Evolutionary conservation across 2,329 filamentous ascomycete species (phyloP).

Genomic region (Fusarium chaquense): DNA sequence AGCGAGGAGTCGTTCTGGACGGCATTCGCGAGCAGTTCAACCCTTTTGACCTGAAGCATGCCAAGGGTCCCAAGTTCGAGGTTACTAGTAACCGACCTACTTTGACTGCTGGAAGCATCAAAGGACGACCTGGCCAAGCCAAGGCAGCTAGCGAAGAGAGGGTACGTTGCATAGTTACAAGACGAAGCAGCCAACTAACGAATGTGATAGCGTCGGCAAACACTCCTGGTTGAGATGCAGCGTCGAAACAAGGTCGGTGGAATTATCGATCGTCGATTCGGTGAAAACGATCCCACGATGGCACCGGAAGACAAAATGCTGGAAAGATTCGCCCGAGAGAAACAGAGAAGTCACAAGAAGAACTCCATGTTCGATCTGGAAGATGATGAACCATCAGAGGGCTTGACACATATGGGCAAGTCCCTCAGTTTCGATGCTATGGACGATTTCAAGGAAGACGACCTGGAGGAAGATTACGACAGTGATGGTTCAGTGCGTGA

Average conservation of each 20-base stretch:
- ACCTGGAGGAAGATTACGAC: constrained; percentile 72
- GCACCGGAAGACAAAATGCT: constrained; percentile 92
- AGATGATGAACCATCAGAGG: constrained; percentile 72
- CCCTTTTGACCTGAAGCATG: constrained; percentile 92
- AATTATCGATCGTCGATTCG: constrained; percentile 91
- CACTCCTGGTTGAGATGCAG: constrained; percentile 90
- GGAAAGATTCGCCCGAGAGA: constrained; percentile 90
- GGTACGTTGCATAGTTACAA: constrained; percentile 58
- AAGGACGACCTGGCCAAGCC: constrained; percentile 83
- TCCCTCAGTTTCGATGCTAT: constrained; percentile 72
- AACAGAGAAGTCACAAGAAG: constrained; percentile 81
- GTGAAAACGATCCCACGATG: constrained; percentile 95
- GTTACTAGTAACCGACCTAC: constrained; percentile 76
- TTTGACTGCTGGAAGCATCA: constrained; percentile 68
- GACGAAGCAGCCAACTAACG: constrained; percentile 24
- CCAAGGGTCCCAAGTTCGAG: constrained; percentile 85
- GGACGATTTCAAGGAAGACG: constrained; percentile 86
- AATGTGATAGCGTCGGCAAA: constrained; percentile 74
- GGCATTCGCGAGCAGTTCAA: constrained; percentile 97
- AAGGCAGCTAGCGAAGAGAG: constrained; percentile 90
- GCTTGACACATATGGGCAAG: constrained; percentile 86
- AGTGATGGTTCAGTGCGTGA: constrained; percentile 68
- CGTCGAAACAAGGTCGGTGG: constrained; percentile 90
- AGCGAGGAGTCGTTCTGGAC: constrained; percentile 81
- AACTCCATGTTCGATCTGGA: constrained; percentile 90